A percentile compares a stretch with the other conserved stretches of the same genome.
Evolutionary conservation across 176 grass and related monocot genomes (phyloP).

Genomic region (Themeda triandra): DNA sequence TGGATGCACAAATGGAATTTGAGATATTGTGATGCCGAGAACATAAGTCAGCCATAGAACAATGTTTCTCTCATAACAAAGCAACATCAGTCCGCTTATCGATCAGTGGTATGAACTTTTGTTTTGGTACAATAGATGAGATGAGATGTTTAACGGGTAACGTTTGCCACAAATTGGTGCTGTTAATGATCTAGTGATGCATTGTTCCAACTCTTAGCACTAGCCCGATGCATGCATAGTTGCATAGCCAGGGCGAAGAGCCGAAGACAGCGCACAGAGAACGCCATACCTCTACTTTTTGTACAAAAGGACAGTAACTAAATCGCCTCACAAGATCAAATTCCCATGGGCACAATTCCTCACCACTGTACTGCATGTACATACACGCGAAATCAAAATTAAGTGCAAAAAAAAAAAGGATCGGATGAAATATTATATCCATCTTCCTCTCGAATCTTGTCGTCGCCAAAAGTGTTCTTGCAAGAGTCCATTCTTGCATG

Average conservation of each 20-base stretch:
- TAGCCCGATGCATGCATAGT: not conserved
- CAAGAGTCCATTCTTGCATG: constrained; percentile 9
- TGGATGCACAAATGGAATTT: too few species aligned
- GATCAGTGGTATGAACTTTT: too few species aligned
- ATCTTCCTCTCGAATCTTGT: constrained; percentile 1
- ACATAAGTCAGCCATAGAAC: too few species aligned
- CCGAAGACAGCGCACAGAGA: not conserved
- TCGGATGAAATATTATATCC: not conserved
- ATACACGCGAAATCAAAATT: constrained; percentile 18
- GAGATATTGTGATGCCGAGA: too few species aligned
- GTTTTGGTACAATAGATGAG: not conserved
- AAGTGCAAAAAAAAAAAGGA: not conserved
- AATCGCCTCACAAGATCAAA: constrained; percentile 42
- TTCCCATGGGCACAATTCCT: constrained; percentile 27
- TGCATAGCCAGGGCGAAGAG: not conserved
- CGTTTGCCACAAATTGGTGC: not conserved
- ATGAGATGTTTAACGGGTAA: not conserved
- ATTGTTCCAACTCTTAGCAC: not conserved
- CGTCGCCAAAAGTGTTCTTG: not conserved
- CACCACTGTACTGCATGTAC: constrained; percentile 28
- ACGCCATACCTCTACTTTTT: not conserved
- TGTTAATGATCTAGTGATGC: constrained; percentile 10
- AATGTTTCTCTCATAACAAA: too few species aligned
- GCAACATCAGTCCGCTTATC: too few species aligned
- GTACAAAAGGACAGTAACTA: not conserved